Base-by-base conservation (phyloP, 176 grass and related monocot genomes). In the Hordeum vulgare region DNA sequence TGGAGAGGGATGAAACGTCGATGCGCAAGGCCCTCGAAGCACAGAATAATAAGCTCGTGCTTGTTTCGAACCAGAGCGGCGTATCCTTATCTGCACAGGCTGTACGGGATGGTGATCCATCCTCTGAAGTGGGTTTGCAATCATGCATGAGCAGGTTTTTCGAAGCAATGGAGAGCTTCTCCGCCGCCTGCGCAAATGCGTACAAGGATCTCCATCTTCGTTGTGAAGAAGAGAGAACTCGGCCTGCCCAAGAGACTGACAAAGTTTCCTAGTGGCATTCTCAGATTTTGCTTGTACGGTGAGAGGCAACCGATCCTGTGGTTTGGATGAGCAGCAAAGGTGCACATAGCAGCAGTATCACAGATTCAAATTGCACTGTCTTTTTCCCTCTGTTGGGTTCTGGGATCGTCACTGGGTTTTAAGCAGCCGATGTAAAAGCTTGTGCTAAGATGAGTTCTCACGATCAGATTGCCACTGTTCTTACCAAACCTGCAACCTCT, bases 121-220 rank as follows among this genome's bases (percentile, higher is more conserved):
- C 65, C 47, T 1, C 83, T 75, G 85, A 85, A n/a, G 47, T 28
- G n/a, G 58, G 47, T 40, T 31, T 97, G 47, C 90, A 91, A 33
- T 79, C 49, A 15, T 76, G 77, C 28, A 78, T 97, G 79, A 71
- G 11, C 6, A 83, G 35, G n/a, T 41, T 84, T 40, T 93, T 97
- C 56, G 81, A 88, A 93, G 88, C 81, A 6, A 89, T 92, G 88
- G 90, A 94, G 80, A 83, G 40, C 39, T 89, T 93, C 23, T 20
- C 86, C 27, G 7, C 77, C 33, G 62, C 71, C 67, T 91, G 66
- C 31, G 44, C n/a, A 25, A 89, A 83, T 12, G 39, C 84, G 24
- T 92, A 93, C 18, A 91, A 84, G 74, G 86, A 77, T 29, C 88
- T 89, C 21, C 81, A 79, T 45, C 73, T 75, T 26, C 63, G 40